Conservation (phyloP, 768 basidiomycete species). For the Agaricus subrufescens region DNA sequence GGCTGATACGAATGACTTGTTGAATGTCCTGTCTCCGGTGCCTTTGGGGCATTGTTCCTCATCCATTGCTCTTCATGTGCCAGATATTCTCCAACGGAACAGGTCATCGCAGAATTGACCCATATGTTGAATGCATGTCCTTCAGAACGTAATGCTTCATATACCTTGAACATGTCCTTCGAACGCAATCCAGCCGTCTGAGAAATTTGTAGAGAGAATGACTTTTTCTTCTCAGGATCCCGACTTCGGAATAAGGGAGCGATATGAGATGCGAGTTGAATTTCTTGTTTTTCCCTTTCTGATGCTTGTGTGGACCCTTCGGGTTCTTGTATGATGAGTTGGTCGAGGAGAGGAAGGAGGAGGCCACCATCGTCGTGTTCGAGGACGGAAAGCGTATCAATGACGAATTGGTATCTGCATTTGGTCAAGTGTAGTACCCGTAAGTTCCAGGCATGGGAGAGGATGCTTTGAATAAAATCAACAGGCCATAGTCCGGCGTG, state of each 20-base stretch:
- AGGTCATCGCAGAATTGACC: neutral
- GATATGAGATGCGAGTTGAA: neutral
- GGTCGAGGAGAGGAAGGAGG: neutral
- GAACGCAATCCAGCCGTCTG: neutral
- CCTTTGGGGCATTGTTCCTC: neutral
- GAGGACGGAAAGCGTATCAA: neutral
- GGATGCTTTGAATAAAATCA: neutral
- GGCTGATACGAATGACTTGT: neutral
- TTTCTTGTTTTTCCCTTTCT: neutral
- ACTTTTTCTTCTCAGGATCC: neutral
- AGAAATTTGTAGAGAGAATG: neutral
- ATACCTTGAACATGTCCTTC: neutral
- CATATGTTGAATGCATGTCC: slow-evolving; percentile 2
- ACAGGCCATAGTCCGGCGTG: neutral
- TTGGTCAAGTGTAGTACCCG: neutral
- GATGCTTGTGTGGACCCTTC: neutral
- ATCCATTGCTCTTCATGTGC: neutral
- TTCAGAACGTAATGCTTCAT: neutral
- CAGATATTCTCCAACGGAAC: neutral
- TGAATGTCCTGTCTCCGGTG: neutral
- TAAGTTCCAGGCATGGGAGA: neutral
- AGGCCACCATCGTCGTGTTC: neutral
- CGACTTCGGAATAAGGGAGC: neutral
- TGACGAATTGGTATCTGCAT: neutral
- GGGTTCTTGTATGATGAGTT: slow-evolving; percentile 2